Evolutionary conservation across 768 basidiomycete genomes (phyloP).

Genomic region (Serendipita vermifera): DNA sequence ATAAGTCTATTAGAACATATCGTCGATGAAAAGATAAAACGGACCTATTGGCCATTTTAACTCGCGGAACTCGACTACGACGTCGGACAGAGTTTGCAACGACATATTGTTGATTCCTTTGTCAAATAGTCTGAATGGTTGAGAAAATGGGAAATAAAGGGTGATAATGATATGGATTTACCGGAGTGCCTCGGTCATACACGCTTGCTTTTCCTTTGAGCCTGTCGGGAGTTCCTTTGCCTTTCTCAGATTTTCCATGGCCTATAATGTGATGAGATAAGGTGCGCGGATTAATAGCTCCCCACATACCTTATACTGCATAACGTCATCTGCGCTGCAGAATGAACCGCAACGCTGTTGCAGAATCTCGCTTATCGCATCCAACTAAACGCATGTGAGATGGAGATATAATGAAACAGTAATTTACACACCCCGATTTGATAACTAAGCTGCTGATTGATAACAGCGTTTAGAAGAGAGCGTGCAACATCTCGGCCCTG

Average conservation of each 20-base stretch:
- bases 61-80: constrained; percentile 80
- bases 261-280: constrained; percentile 32
- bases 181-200: constrained; percentile 80
- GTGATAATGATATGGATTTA: constrained; percentile 24
- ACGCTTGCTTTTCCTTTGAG: constrained; percentile 56
- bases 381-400: constrained; percentile 49
- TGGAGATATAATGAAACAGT: neutral
- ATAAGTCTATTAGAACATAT: neutral
- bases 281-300: constrained; percentile 11
- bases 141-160: neutral
- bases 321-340: constrained; percentile 96
- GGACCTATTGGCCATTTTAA: constrained; percentile 71
- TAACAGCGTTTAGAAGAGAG: constrained; percentile 85
- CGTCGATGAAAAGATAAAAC: constrained; percentile 14
- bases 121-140: constrained; percentile 60
- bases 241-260: constrained; percentile 84
- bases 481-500: constrained; percentile 81
- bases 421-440: constrained; percentile 70
- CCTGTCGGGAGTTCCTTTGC: constrained; percentile 67
- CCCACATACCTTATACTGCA: constrained; percentile 74
- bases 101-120: constrained; percentile 79
- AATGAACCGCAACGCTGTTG: constrained; percentile 94
- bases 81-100: constrained; percentile 70
- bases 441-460: constrained; percentile 95
- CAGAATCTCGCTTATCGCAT: constrained; percentile 88